Evolutionary conservation across 2,329 filamentous ascomycete genomes (phyloP).

Genomic region (Passalora sequoiae): DNA sequence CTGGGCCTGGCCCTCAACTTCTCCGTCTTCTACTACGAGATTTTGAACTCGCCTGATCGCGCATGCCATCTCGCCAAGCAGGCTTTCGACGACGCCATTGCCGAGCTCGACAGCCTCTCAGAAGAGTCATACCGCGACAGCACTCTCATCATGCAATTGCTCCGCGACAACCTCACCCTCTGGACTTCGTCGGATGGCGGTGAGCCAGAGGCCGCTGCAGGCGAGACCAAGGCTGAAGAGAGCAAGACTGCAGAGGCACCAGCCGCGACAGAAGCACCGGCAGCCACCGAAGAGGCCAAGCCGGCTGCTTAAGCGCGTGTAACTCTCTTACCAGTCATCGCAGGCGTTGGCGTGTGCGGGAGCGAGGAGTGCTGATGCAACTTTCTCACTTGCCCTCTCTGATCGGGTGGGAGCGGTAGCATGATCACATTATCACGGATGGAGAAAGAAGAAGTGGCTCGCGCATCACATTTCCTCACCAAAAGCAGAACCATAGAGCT

Average conservation of each 20-base stretch:
- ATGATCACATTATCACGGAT: constrained; percentile 5
- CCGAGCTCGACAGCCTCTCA: constrained; percentile 93
- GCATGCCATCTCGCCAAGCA: constrained; percentile 99
- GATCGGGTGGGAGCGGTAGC: constrained; percentile 1
- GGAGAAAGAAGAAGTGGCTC: neutral
- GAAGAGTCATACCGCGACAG: constrained; percentile 99
- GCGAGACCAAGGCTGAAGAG: constrained; percentile 47
- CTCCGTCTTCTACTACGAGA: constrained; percentile 99
- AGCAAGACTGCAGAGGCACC: constrained; percentile 33
- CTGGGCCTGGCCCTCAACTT: constrained; percentile 97
- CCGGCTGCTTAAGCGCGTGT: constrained; percentile 19
- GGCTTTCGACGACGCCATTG: constrained; percentile 97
- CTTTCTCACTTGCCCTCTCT: constrained; percentile 4
- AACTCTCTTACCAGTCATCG: constrained; percentile 5
- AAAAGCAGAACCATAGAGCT: neutral
- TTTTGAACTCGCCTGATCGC: constrained; percentile 94
- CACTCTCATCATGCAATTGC: constrained; percentile 98
- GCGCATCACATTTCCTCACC: neutral
- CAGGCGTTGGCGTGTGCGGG: constrained; percentile 4
- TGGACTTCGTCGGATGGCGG: constrained; percentile 92
- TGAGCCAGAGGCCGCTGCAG: constrained; percentile 64
- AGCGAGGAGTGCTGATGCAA: constrained; percentile 4
- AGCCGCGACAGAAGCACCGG: constrained; percentile 48
- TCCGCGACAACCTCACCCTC: constrained; percentile 95
- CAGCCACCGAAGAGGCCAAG: constrained; percentile 29